Conservation (phyloP, 768 basidiomycete genomes). For the Coprinopsis marcescibilis region DNA sequence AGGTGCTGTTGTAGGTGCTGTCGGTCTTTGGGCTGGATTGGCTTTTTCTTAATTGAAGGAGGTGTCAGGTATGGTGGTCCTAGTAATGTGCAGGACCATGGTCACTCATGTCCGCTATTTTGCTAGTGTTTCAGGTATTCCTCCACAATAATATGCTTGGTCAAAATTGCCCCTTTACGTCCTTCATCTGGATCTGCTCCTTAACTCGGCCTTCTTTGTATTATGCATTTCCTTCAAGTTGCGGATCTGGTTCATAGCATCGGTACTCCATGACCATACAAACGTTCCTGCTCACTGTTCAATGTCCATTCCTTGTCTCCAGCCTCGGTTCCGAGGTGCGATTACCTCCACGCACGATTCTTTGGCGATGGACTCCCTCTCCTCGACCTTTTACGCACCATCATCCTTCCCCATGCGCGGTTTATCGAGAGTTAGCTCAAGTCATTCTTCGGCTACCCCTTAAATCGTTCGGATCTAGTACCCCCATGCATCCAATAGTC, state of each 20-base stretch:
- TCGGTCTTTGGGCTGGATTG: constrained; percentile 54
- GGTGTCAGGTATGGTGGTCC: neutral
- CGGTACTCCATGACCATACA: neutral
- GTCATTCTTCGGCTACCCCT: too few species aligned
- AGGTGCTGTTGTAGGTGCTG: constrained; percentile 55
- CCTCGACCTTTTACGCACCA: too few species aligned
- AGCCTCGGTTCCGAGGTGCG: constrained; percentile 1
- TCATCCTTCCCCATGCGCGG: neutral
- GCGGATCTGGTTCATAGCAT: too few species aligned
- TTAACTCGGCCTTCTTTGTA: too few species aligned
- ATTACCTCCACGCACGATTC: neutral
- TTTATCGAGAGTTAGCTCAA: too few species aligned
- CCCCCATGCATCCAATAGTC: too few species aligned
- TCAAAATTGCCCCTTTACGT: neutral
- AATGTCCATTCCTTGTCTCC: neutral
- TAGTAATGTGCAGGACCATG: neutral
- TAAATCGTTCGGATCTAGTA: too few species aligned
- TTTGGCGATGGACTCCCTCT: neutral
- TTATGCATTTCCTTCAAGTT: too few species aligned
- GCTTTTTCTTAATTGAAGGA: constrained; percentile 33
- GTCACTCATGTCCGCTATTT: constrained; percentile 2
- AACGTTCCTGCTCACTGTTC: neutral
- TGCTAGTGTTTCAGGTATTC: constrained; percentile 1
- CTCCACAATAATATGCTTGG: neutral
- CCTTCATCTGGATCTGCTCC: neutral